Conservation (phyloP, 2,329 filamentous ascomycete species). For the Penicillium sp. region DNA sequence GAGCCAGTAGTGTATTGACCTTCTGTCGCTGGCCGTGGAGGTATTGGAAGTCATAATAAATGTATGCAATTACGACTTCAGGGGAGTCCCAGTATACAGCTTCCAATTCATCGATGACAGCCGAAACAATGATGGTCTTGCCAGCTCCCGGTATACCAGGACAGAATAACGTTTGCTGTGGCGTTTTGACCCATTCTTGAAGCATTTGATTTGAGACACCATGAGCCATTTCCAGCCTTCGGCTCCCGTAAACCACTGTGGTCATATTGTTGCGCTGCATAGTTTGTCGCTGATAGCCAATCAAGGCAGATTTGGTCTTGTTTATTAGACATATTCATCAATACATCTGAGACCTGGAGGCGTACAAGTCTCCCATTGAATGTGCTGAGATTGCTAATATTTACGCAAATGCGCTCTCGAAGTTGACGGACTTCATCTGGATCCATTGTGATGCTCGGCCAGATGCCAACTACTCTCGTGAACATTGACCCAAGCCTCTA, state of each 20-base stretch:
- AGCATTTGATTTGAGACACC: constrained; percentile 18
- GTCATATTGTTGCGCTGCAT: not conserved
- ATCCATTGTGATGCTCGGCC: not conserved
- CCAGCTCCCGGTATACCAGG: constrained; percentile 24
- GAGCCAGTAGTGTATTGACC: too few species aligned
- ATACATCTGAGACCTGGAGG: not conserved
- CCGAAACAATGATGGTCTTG: constrained; percentile 27
- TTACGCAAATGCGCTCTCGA: not conserved
- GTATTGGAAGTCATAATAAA: constrained; percentile 55
- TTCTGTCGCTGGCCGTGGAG: not conserved
- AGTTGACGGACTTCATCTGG: not conserved
- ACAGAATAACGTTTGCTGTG: constrained; percentile 16
- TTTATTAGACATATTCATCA: not conserved
- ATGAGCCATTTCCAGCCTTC: constrained; percentile 24
- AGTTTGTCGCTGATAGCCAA: not conserved
- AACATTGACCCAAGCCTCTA: too few species aligned
- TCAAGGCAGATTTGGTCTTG: not conserved
- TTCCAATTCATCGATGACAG: constrained; percentile 48
- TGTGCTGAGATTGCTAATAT: not conserved
- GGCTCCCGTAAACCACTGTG: not conserved
- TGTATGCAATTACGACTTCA: constrained; percentile 47
- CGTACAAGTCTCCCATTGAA: not conserved
- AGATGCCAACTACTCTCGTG: not conserved
- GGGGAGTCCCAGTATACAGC: constrained; percentile 20
- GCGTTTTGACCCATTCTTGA: constrained; percentile 14